phyloP scores from a whole-genome alignment of 495 filamentous ascomycete species.

The Aspergillus bridgeri region DNA sequence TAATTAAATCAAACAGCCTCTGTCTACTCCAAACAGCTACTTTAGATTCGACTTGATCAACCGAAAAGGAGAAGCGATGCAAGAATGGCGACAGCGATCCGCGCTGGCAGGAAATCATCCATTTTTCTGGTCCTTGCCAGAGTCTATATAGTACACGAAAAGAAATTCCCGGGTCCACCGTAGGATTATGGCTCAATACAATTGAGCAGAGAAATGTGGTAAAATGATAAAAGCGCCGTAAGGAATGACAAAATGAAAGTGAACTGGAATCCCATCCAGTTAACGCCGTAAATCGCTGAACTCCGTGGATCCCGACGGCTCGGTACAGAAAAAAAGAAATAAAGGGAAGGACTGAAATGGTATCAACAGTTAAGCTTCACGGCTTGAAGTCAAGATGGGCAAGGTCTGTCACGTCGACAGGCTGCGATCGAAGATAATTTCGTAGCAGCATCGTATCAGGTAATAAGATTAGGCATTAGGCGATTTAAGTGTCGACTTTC shows the following conservation, averaged over 20 bases:
- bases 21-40: neutral
- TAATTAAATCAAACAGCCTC: neutral
- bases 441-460: neutral
- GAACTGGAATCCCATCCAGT: neutral
- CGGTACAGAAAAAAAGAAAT: slow-evolving; percentile 1
- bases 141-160: slow-evolving; percentile 5
- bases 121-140: neutral
- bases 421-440: neutral
- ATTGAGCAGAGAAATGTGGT: neutral
- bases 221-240: neutral
- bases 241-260: neutral
- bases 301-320: neutral
- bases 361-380: neutral
- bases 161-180: neutral
- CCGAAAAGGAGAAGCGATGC: neutral
- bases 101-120: neutral
- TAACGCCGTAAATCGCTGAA: neutral
- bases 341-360: neutral
- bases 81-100: neutral
- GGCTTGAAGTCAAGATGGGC: slow-evolving; percentile 3
- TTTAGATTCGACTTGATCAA: neutral
- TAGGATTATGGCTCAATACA: neutral
- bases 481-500: slow-evolving; percentile 21
- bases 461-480: slow-evolving; percentile 24
- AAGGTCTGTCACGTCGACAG: neutral